These are phyloP conservation scores for Rhodotorula kratochvilovae DNA, from an alignment of 768 basidiomycete species.

Conservation along the genomic window DNA sequence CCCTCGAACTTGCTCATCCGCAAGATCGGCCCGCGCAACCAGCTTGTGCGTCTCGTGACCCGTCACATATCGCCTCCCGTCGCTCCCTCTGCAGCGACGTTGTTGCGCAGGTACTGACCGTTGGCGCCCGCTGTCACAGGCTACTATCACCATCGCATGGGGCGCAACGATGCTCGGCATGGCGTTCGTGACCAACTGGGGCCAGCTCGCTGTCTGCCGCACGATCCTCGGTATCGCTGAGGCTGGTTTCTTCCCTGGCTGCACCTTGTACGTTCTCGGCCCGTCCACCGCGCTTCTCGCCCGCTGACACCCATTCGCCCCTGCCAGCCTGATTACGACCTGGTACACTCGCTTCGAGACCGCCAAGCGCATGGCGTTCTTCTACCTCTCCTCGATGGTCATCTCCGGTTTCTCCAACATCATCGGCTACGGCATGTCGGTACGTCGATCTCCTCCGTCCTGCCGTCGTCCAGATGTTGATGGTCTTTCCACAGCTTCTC, in stretches of 20 bases:
- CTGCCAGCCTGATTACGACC: conserved; percentile 31
- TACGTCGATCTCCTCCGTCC: too few species aligned
- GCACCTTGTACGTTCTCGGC: background rate
- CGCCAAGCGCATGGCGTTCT: conserved; percentile 41
- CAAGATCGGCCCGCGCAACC: conserved; percentile 39
- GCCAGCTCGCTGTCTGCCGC: conserved; percentile 43
- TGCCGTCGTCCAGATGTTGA: too few species aligned
- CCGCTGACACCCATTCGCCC: conserved; percentile 4
- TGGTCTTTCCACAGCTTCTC: background rate
- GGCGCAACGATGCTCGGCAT: conserved; percentile 40
- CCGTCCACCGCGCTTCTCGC: conserved; percentile 37
- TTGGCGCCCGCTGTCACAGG: conserved; percentile 19
- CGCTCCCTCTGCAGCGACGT: conserved; percentile 22
- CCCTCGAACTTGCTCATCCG: conserved; percentile 44
- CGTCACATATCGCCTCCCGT: conserved; percentile 24
- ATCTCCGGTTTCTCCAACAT: conserved; percentile 45
- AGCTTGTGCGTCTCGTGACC: conserved; percentile 4
- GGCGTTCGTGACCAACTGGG: conserved; percentile 44
- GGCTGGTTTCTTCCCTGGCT: conserved; percentile 21
- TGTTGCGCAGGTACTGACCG: too few species aligned
- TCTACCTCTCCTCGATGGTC: conserved; percentile 46
- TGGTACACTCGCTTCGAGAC: conserved; percentile 47
- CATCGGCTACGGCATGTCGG: conserved; percentile 14
- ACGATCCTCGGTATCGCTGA: conserved; percentile 45
- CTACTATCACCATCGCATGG: too few species aligned